Conservation (phyloP, 2,329 filamentous ascomycete genomes). For the Rhexocercosporidium sp. region DNA sequence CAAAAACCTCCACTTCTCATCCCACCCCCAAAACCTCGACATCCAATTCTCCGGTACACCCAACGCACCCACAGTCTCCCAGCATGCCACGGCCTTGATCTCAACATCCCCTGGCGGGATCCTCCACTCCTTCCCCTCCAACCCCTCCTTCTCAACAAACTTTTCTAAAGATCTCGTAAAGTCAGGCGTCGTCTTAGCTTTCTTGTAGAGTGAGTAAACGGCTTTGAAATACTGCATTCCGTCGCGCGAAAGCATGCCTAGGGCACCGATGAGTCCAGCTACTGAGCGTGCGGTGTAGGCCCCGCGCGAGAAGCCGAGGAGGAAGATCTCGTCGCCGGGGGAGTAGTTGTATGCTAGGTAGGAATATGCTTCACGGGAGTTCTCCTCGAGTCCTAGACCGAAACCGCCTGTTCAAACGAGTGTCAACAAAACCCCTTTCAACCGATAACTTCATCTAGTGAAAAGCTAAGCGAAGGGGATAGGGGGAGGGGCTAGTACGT, state of each 20-base stretch:
- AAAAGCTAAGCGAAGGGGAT: not conserved
- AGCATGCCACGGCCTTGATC: constrained; percentile 24
- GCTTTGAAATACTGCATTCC: constrained; percentile 2
- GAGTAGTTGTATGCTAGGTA: constrained; percentile 44
- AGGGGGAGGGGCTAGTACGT: not conserved
- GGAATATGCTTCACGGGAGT: constrained; percentile 41
- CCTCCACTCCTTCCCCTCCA: not conserved
- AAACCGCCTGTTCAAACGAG: constrained; percentile 7
- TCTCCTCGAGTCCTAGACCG: constrained; percentile 21
- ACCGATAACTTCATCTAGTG: no score
- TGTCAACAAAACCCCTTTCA: not conserved
- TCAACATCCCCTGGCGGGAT: not conserved
- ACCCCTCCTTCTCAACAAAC: not conserved
- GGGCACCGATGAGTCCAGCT: constrained; percentile 38
- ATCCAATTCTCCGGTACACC: constrained; percentile 36
- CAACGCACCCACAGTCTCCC: constrained; percentile 23
- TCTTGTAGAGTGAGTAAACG: constrained; percentile 3
- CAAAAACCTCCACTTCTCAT: constrained; percentile 6
- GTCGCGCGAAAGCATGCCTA: constrained; percentile 46
- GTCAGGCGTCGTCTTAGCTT: not conserved
- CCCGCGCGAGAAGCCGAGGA: constrained; percentile 46
- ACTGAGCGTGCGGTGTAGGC: constrained; percentile 46
- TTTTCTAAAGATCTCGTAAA: not conserved
- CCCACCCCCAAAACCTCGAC: not conserved
- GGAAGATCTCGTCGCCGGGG: constrained; percentile 21